Conservation (phyloP, 2,329 filamentous ascomycete genomes). For the Colletotrichum endophyticum region DNA sequence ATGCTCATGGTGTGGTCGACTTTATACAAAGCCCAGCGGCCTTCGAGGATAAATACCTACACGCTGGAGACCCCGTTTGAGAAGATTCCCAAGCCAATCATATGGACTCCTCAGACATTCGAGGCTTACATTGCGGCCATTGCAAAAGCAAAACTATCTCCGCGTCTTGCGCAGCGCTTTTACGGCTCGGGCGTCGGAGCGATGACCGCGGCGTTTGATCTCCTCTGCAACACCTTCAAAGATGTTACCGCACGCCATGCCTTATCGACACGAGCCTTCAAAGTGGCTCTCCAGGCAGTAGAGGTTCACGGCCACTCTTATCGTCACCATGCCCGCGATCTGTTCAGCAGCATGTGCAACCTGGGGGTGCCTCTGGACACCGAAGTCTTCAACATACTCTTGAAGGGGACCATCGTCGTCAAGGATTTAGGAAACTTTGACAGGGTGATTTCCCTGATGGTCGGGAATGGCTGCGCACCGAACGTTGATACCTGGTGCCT, state of each 20-base stretch:
- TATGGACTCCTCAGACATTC: slow-evolving; percentile 48
- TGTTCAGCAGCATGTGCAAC: slow-evolving; percentile 42
- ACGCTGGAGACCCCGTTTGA: slow-evolving; percentile 32
- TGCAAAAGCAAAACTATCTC: slow-evolving; percentile 39
- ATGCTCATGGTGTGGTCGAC: neutral
- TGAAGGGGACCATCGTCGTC: slow-evolving; percentile 42
- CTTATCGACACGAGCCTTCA: slow-evolving; percentile 45
- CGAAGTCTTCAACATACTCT: slow-evolving; percentile 53
- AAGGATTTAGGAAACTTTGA: slow-evolving; percentile 49
- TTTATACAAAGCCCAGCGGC: neutral
- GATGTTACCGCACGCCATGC: slow-evolving; percentile 35
- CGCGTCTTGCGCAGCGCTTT: slow-evolving; percentile 34
- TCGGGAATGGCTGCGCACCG: slow-evolving; percentile 39
- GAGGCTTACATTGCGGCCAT: slow-evolving; percentile 46
- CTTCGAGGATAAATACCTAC: neutral
- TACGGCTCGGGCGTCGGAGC: slow-evolving; percentile 39
- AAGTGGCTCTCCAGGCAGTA: slow-evolving; percentile 49
- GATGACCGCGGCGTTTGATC: slow-evolving; percentile 39
- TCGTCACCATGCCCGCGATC: slow-evolving; percentile 28
- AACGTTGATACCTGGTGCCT: slow-evolving; percentile 53
- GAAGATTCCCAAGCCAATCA: slow-evolving; percentile 39
- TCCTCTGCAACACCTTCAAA: slow-evolving; percentile 44
- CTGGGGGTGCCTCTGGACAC: slow-evolving; percentile 47
- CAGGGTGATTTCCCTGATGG: slow-evolving; percentile 45
- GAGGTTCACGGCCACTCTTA: slow-evolving; percentile 27